Evolutionary conservation across 305 asterid species (phyloP).

Genomic region (Stenogyne calaminthoides): DNA sequence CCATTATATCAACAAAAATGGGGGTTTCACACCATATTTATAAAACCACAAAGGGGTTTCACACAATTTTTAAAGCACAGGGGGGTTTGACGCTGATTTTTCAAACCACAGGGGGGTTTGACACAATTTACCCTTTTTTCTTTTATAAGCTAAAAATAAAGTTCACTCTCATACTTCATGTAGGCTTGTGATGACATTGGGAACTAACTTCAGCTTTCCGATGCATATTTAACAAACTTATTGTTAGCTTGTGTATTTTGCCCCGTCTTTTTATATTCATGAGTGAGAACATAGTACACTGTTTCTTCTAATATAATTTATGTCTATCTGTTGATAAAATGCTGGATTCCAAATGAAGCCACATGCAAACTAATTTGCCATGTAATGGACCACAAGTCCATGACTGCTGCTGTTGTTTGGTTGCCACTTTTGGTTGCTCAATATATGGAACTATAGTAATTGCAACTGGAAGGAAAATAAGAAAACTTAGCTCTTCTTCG

Average conservation of each 20-base stretch:
- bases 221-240: background rate
- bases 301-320: background rate
- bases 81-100: too few relatives aligned
- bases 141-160: background rate
- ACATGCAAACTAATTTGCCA: background rate
- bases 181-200: conserved; percentile 3
- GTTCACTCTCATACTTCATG: background rate
- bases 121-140: too few relatives aligned
- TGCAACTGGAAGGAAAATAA: background rate
- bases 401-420: background rate
- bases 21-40: too few relatives aligned
- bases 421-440: background rate
- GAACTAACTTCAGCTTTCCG: background rate
- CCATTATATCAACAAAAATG: too few relatives aligned
- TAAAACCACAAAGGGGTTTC: too few relatives aligned
- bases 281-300: background rate
- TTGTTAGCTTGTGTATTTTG: conserved; percentile 1
- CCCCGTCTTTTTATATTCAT: background rate
- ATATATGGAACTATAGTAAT: background rate
- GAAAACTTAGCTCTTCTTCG: background rate
- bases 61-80: too few relatives aligned
- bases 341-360: background rate
- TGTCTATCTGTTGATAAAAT: background rate
- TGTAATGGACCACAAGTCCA: background rate
- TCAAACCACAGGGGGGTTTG: too few relatives aligned